Evolutionary conservation across 2,329 filamentous ascomycete genomes (phyloP).

Genomic region (Aspergillus phoenicis): DNA sequence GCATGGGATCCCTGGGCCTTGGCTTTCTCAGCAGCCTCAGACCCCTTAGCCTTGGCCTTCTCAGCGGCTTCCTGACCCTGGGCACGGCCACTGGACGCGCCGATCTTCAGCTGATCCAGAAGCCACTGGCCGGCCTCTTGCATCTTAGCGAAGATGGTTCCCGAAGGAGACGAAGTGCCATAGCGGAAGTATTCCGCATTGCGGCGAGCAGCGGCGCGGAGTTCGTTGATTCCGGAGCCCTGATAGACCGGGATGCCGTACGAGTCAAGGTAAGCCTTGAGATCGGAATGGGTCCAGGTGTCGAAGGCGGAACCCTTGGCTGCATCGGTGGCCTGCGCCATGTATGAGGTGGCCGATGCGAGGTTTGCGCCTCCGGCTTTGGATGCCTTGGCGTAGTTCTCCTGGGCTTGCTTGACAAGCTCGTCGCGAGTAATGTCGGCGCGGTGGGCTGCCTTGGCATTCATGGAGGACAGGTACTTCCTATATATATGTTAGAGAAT

Average conservation of each 20-base stretch:
- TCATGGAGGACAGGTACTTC: constrained; percentile 53
- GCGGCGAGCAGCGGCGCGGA: constrained; percentile 70
- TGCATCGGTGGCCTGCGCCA: constrained; percentile 65
- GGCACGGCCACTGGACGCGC: constrained; percentile 50
- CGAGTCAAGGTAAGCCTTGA: constrained; percentile 78
- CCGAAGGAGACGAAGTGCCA: constrained; percentile 67
- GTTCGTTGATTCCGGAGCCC: constrained; percentile 67
- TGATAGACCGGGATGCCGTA: constrained; percentile 72
- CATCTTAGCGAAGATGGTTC: constrained; percentile 68
- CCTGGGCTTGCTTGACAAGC: constrained; percentile 61
- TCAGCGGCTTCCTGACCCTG: constrained; percentile 54
- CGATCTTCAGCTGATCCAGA: constrained; percentile 52
- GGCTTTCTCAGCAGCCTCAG: constrained; percentile 42
- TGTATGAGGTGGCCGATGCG: constrained; percentile 71
- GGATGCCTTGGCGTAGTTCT: constrained; percentile 50
- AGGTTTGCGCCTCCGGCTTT: constrained; percentile 49
- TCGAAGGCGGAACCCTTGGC: constrained; percentile 70
- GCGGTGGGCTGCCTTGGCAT: constrained; percentile 61
- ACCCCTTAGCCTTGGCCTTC: constrained; percentile 46
- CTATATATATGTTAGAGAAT: constrained; percentile 30
- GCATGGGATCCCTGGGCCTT: constrained; percentile 55
- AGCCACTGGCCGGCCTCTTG: constrained; percentile 51
- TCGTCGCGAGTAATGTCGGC: constrained; percentile 71
- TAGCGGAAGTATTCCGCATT: constrained; percentile 77
- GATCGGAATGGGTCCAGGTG: constrained; percentile 69